These are phyloP conservation scores for Trichoderma aggressivum DNA, from an alignment of 2,329 filamentous ascomycete species.

Conservation along the genomic window DNA sequence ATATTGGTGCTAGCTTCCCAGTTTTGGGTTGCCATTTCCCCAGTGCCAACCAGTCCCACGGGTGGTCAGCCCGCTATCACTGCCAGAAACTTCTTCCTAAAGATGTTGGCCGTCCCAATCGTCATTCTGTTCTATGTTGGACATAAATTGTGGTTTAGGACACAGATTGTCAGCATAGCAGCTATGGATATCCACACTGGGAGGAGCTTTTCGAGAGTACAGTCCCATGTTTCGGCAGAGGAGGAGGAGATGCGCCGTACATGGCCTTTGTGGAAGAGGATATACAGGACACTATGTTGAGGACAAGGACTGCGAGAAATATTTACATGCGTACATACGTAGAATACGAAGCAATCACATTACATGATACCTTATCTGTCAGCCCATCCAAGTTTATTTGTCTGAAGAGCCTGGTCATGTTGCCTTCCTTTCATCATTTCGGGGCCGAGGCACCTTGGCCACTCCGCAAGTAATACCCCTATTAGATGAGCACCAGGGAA, in stretches of 20 bases:
- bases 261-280: conserved; percentile 13
- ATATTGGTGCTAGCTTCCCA: background rate
- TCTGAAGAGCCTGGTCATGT: background rate
- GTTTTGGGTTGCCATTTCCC: background rate
- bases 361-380: too few species aligned
- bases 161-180: background rate
- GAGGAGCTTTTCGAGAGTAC: background rate
- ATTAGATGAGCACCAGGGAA: background rate
- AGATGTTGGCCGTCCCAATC: background rate
- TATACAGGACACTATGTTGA: conserved; percentile 1
- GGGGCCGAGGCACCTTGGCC: background rate
- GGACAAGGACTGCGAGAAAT: background rate
- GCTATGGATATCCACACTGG: conserved; percentile 1
- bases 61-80: background rate
- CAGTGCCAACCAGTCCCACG: background rate
- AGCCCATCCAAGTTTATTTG: background rate
- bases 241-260: background rate
- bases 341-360: background rate
- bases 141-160: background rate
- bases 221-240: background rate
- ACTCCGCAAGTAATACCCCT: background rate
- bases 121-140: conserved; percentile 1
- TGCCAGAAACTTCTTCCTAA: conserved; percentile 1
- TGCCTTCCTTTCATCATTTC: background rate
- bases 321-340: background rate